Evolutionary conservation across 371 early-diverging fungal genomes (phyloP).

Genomic region (Mortierella sp.): DNA sequence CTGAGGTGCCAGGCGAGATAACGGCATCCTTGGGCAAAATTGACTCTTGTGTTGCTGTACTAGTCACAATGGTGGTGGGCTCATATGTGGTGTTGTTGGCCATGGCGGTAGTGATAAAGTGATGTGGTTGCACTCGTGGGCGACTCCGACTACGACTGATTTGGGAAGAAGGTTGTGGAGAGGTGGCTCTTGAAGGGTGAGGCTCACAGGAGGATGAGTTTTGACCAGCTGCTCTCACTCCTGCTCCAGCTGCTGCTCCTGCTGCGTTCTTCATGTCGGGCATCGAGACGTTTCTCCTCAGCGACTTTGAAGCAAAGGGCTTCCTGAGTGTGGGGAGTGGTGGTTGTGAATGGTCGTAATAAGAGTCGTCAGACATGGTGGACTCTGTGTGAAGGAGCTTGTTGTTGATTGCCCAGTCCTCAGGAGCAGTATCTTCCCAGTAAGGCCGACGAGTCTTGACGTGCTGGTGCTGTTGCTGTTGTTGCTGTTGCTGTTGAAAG

Average conservation of each 20-base stretch:
- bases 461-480: conserved; percentile 5
- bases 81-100: neutral
- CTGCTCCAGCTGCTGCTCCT: neutral
- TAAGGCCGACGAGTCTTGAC: conserved; percentile 12
- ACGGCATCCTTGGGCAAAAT: neutral
- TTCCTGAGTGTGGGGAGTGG: neutral
- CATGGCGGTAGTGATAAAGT: conserved; percentile 18
- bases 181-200: neutral
- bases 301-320: neutral
- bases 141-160: conserved; percentile 24
- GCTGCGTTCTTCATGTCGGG: conserved; percentile 11
- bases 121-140: conserved; percentile 27
- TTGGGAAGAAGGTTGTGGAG: conserved; percentile 16
- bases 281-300: conserved; percentile 11
- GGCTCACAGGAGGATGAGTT: neutral
- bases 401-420: conserved; percentile 29
- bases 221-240: neutral
- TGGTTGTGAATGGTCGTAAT: neutral
- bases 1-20: neutral
- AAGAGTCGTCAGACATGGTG: neutral
- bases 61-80: neutral
- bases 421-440: conserved; percentile 15
- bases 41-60: neutral
- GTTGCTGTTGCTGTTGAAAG: conserved; percentile 31
- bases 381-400: conserved; percentile 22